Evolutionary conservation across 192 early-diverging fungal genomes (phyloP).

Genomic region (Backusella parvicylindrica): DNA sequence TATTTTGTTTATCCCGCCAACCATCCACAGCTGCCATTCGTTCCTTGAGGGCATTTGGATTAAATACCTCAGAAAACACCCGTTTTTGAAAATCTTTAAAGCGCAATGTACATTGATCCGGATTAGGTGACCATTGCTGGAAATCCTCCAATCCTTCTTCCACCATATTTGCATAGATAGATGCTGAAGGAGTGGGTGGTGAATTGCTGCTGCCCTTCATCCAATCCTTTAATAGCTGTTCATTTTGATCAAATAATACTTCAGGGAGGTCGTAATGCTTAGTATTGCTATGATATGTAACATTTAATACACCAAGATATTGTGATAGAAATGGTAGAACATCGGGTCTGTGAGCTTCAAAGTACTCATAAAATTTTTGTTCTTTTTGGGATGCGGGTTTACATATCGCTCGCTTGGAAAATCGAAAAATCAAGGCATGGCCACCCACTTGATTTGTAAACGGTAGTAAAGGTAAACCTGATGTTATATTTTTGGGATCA

Average conservation of each 20-base stretch:
- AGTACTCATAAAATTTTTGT: constrained; percentile 84
- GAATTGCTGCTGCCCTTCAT: neutral
- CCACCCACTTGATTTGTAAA: constrained; percentile 91
- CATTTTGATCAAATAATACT: constrained; percentile 87
- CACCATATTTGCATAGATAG: neutral
- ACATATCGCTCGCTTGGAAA: constrained; percentile 95
- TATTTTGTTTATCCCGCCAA: constrained; percentile 5
- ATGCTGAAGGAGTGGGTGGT: neutral
- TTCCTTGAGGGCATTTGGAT: constrained; percentile 74
- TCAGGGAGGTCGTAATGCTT: constrained; percentile 49
- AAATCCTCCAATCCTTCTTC: constrained; percentile 4
- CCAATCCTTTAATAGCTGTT: constrained; percentile 77
- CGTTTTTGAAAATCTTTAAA: constrained; percentile 61
- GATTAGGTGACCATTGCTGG: constrained; percentile 10
- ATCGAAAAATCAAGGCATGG: constrained; percentile 91
- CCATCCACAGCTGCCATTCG: constrained; percentile 57
- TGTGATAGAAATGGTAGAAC: constrained; percentile 86
- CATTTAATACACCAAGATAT: constrained; percentile 93
- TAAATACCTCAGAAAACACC: constrained; percentile 87
- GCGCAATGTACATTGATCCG: neutral
- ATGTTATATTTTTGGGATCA: constrained; percentile 30
- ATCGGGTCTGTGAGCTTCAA: constrained; percentile 72
- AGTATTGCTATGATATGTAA: constrained; percentile 56
- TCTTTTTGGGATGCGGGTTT: constrained; percentile 91
- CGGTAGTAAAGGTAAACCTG: constrained; percentile 66